Percentiles rank a stretch among this genome's conserved stretches.
These are phyloP conservation scores for Backusella morwellensis DNA, from an alignment of 192 early-diverging fungal genomes.

Conservation along the genomic window DNA sequence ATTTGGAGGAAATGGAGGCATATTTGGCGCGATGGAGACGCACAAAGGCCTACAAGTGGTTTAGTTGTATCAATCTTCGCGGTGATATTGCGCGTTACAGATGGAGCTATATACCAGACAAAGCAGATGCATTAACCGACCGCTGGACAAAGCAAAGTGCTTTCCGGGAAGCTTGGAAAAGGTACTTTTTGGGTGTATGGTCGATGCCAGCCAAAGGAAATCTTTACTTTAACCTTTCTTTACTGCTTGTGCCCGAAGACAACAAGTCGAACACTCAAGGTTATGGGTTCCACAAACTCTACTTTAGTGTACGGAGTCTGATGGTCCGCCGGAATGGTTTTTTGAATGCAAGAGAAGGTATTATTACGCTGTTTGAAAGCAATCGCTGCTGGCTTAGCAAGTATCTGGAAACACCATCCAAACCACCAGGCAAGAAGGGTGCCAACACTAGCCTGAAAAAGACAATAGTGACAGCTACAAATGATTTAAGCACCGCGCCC, in stretches of 20 bases:
- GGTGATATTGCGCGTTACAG: conserved; percentile 55
- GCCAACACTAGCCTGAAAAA: conserved; percentile 3
- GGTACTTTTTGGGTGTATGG: conserved; percentile 31
- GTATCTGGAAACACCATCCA: not conserved
- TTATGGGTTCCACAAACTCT: conserved; percentile 32
- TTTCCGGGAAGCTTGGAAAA: conserved; percentile 31
- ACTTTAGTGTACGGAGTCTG: conserved; percentile 34
- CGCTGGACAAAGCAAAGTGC: conserved; percentile 30
- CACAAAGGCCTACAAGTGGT: conserved; percentile 39
- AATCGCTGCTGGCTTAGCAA: conserved; percentile 41
- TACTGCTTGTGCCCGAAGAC: conserved; percentile 17
- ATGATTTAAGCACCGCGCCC: not conserved
- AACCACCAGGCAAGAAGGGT: not conserved
- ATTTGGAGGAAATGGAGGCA: not conserved
- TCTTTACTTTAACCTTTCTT: conserved; percentile 51
- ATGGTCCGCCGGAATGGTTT: conserved; percentile 49
- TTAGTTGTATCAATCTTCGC: conserved; percentile 42
- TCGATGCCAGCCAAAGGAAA: conserved; percentile 36
- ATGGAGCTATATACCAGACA: conserved; percentile 41
- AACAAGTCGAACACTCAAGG: conserved; percentile 19
- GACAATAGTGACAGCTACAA: conserved; percentile 16
- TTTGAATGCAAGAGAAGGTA: conserved; percentile 49
- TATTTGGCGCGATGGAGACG: not conserved
- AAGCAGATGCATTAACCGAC: not conserved
- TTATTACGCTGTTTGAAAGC: conserved; percentile 46